Percentiles rank a stretch among this genome's conserved stretches.
phyloP scores from a whole-genome alignment of 2,329 filamentous ascomycete genomes.

The Talaromyces sp. region DNA sequence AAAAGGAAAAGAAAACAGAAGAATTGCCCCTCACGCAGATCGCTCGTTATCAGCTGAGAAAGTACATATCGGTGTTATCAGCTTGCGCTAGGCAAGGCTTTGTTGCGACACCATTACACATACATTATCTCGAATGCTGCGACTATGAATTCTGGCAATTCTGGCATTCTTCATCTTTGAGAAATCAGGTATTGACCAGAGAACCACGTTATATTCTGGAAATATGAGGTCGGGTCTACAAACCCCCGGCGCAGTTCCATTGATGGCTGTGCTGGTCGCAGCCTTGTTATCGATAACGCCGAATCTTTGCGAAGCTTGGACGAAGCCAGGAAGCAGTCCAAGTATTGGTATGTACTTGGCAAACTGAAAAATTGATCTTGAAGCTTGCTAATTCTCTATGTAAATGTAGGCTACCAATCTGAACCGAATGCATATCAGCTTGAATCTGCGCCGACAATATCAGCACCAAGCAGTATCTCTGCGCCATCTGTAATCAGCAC shows the following conservation, averaged over 20 bases:
- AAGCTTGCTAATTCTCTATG: background rate
- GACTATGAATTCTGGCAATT: constrained; percentile 1
- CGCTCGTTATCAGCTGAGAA: background rate
- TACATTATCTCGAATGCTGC: background rate
- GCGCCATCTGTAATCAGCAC: background rate
- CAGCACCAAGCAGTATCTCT: background rate
- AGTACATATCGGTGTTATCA: background rate
- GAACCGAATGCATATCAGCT: background rate
- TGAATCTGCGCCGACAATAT: background rate
- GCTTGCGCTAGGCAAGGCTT: background rate
- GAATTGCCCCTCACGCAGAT: background rate
- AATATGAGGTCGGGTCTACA: constrained; percentile 16
- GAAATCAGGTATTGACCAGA: background rate
- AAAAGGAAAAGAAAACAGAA: background rate
- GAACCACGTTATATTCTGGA: background rate
- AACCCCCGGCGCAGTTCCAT: constrained; percentile 12
- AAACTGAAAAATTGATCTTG: too few species aligned
- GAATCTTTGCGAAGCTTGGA: constrained; percentile 14
- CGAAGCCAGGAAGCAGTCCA: background rate
- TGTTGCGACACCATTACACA: background rate
- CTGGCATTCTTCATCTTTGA: background rate
- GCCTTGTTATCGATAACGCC: constrained; percentile 15
- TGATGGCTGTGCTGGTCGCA: constrained; percentile 15
- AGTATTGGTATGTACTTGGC: background rate
- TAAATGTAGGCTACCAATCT: background rate